Percentiles rank a stretch among this genome's conserved stretches.
phyloP scores from a whole-genome alignment of 2,329 filamentous ascomycete species.

The Fusarium udum region DNA sequence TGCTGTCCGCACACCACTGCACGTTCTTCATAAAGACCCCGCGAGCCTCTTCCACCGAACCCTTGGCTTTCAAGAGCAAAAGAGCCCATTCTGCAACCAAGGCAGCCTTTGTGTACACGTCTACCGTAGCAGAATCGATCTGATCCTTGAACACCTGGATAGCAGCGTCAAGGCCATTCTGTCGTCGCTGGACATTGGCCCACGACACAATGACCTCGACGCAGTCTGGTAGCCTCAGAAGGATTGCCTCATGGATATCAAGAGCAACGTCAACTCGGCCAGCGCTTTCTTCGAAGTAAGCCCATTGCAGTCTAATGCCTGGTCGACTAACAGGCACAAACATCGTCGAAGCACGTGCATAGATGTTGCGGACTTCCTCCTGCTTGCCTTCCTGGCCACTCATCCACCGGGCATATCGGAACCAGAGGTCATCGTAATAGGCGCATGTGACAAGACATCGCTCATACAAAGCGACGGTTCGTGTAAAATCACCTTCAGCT shows the following conservation, averaged over 20 bases:
- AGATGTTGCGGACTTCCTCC: conserved; percentile 92
- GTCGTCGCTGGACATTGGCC: conserved; percentile 86
- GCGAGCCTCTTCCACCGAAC: conserved; percentile 81
- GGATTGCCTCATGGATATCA: conserved; percentile 84
- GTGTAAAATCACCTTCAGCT: conserved; percentile 76
- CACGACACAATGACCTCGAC: conserved; percentile 88
- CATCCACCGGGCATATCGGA: conserved; percentile 98
- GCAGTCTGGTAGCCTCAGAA: conserved; percentile 79
- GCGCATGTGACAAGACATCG: conserved; percentile 92
- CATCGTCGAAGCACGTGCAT: conserved; percentile 83
- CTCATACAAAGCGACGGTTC: conserved; percentile 88
- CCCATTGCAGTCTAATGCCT: conserved; percentile 86
- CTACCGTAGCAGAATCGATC: conserved; percentile 76
- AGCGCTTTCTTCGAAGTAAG: conserved; percentile 90
- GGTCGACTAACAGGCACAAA: conserved; percentile 89
- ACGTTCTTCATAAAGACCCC: conserved; percentile 84
- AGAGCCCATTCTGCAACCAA: conserved; percentile 89
- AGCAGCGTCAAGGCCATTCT: conserved; percentile 83
- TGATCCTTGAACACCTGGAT: conserved; percentile 84
- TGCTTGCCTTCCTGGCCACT: conserved; percentile 79
- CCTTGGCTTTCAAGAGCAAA: conserved; percentile 88
- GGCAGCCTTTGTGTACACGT: conserved; percentile 83
- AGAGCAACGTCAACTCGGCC: conserved; percentile 80
- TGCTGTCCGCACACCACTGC: conserved; percentile 85
- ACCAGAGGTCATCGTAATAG: conserved; percentile 97